Percentiles rank a stretch among this genome's conserved stretches.
Evolutionary conservation across 306 rosid species (phyloP).

Genomic region (Prunus mira): DNA sequence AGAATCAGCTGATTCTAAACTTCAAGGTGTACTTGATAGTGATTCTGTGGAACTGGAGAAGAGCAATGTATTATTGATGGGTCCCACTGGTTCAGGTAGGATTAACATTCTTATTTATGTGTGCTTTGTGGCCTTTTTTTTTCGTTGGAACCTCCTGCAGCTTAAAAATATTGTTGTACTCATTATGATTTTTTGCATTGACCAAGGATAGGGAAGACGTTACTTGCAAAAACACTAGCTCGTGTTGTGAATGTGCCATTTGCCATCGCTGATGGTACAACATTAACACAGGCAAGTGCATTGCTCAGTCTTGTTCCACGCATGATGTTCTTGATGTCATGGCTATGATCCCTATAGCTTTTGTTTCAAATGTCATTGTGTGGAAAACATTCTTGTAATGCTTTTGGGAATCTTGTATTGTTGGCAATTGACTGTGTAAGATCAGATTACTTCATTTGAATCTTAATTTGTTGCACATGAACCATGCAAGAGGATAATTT

Average conservation of each 20-base stretch:
- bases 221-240: conserved; percentile 81
- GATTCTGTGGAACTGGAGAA: conserved; percentile 60
- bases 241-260: conserved; percentile 68
- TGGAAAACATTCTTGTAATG: background rate
- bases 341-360: background rate
- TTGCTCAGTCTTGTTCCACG: background rate
- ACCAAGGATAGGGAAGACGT: conserved; percentile 59
- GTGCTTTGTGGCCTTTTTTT: background rate
- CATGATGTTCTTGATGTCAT: background rate
- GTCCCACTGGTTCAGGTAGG: conserved; percentile 75
- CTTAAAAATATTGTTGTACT: background rate
- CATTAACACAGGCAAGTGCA: conserved; percentile 63
- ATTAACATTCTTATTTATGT: background rate
- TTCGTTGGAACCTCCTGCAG: background rate
- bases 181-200: conserved; percentile 13
- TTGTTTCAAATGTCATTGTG: background rate
- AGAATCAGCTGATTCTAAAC: conserved; percentile 14
- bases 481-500: background rate
- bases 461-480: too few species aligned
- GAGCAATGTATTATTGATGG: conserved; percentile 63
- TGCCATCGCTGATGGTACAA: conserved; percentile 71
- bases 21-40: conserved; percentile 25
- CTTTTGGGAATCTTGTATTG: background rate
- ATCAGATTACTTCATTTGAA: background rate
- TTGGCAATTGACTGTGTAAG: background rate